phyloP scores from a whole-genome alignment of 1,139 yeast genomes.

The Cylindricascospora bacillispora region DNA sequence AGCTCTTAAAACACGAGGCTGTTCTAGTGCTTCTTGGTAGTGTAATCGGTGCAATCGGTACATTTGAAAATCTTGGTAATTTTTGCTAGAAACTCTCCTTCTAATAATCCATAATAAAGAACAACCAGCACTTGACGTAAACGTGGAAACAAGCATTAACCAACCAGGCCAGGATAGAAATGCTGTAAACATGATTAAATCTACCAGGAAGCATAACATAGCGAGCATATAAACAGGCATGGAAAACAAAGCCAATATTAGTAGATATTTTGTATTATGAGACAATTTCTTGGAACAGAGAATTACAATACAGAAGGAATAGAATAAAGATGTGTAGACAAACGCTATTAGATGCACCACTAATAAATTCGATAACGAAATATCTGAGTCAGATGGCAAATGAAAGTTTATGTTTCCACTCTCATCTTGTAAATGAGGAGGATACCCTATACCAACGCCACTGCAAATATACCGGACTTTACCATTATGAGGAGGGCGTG shows the following conservation, averaged over 20 bases:
- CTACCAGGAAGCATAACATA: constrained; percentile 39
- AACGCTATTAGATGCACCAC: constrained; percentile 76
- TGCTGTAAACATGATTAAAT: constrained; percentile 46
- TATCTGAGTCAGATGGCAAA: constrained; percentile 48
- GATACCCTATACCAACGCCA: neutral
- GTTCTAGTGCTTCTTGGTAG: too few species aligned
- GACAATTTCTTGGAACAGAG: neutral
- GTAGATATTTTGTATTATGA: constrained; percentile 15
- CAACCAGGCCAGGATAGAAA: constrained; percentile 54
- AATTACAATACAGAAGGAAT: constrained; percentile 19
- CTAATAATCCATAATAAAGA: constrained; percentile 29
- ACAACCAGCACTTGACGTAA: constrained; percentile 27
- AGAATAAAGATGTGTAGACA: constrained; percentile 40
- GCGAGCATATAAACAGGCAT: constrained; percentile 39
- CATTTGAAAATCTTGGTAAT: too few species aligned
- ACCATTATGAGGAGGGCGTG: neutral
- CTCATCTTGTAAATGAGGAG: neutral
- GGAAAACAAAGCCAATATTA: constrained; percentile 25
- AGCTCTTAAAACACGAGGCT: too few species aligned
- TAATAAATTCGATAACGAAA: constrained; percentile 54
- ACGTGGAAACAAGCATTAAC: constrained; percentile 52
- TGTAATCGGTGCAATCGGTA: too few species aligned
- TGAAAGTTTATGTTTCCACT: neutral
- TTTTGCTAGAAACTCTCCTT: constrained; percentile 38
- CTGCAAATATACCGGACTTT: neutral